Evolutionary conservation across 495 filamentous ascomycete species (phyloP).

Genomic region (Ascobolus immersus): DNA sequence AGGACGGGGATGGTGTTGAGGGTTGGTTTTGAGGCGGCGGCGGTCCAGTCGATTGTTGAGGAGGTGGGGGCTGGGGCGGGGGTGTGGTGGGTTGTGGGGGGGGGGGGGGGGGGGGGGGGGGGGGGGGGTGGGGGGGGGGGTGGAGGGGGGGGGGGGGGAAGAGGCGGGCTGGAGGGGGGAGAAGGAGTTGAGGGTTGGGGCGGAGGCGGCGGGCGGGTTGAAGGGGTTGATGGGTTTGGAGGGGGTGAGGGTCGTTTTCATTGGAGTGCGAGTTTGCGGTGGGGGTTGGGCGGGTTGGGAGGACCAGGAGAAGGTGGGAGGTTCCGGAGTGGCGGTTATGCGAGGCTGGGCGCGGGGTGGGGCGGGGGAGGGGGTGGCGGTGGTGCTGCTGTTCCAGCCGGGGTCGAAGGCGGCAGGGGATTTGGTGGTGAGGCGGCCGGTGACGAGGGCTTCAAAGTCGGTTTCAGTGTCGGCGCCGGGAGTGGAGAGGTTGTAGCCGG

Average conservation of each 20-base stretch:
- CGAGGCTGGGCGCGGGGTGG: constrained; percentile 1
- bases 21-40: not conserved
- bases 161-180: too few species aligned
- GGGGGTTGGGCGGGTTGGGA: too few species aligned
- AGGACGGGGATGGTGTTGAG: not conserved
- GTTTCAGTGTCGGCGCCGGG: constrained; percentile 24
- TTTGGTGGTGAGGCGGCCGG: constrained; percentile 28
- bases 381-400: constrained; percentile 7
- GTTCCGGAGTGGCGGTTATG: not conserved
- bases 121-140: too few species aligned
- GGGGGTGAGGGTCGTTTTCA: not conserved
- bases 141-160: too few species aligned
- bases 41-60: not conserved
- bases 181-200: not conserved
- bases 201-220: not conserved
- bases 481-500: constrained; percentile 14
- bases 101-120: too few species aligned
- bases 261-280: too few species aligned
- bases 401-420: constrained; percentile 5
- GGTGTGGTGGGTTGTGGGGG: too few species aligned
- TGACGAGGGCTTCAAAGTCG: constrained; percentile 70
- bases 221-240: not conserved
- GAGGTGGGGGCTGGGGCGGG: not conserved
- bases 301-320: constrained; percentile 8
- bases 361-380: too few species aligned